Conservation (phyloP, 805 yeast species). For the Cyberlindnera galapagoensis region DNA sequence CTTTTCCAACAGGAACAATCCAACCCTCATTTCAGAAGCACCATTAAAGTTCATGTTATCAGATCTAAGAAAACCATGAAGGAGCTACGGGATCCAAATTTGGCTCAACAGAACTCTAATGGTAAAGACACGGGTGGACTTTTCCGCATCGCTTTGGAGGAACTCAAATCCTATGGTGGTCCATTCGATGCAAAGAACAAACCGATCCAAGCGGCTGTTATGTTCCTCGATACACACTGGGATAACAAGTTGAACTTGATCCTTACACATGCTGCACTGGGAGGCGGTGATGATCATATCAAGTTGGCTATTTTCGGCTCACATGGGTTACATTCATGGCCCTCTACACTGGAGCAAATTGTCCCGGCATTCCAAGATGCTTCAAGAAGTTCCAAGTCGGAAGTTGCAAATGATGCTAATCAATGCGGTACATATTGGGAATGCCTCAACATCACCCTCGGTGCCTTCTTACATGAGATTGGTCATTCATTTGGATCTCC, state of each 20-base stretch:
- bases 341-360: conserved; percentile 69
- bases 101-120: conserved; percentile 78
- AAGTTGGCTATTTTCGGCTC: conserved; percentile 90
- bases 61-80: conserved; percentile 58
- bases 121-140: conserved; percentile 73
- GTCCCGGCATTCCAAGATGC: conserved; percentile 64
- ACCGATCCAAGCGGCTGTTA: conserved; percentile 72
- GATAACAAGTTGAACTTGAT: conserved; percentile 54
- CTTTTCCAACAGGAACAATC: conserved; percentile 38
- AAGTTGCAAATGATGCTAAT: conserved; percentile 87
- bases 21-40: conserved; percentile 35
- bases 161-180: conserved; percentile 49
- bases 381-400: conserved; percentile 51
- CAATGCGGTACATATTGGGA: conserved; percentile 91
- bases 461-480: conserved; percentile 93
- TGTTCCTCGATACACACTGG: conserved; percentile 83
- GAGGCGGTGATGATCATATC: conserved; percentile 71
- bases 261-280: conserved; percentile 87
- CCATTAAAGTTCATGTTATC: conserved; percentile 75
- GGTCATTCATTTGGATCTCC: conserved; percentile 92
- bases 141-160: conserved; percentile 75
- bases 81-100: conserved; percentile 69
- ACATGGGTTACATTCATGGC: conserved; percentile 90
- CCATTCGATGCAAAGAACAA: conserved; percentile 40
- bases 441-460: conserved; percentile 75